These are phyloP conservation scores for Russula dissimulans DNA, from an alignment of 768 basidiomycete species.

Conservation along the genomic window DNA sequence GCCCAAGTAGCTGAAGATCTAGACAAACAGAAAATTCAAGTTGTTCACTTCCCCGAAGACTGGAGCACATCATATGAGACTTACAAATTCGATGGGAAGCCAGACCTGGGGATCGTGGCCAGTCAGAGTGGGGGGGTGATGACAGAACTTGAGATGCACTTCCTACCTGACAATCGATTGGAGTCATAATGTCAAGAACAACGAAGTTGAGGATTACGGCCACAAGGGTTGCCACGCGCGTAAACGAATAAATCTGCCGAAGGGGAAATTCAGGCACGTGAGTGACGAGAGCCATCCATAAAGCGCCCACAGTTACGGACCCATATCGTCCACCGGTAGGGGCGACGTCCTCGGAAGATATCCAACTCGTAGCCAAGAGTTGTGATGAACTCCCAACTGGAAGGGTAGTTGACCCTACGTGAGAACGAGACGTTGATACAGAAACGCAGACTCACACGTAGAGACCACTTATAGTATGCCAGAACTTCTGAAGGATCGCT, in stretches of 20 bases:
- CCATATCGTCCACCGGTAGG: conserved; percentile 8
- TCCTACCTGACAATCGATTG: neutral
- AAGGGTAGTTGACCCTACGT: neutral
- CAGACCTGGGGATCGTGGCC: neutral
- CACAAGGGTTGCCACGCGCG: neutral
- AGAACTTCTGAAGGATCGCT: neutral
- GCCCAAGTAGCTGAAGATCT: neutral
- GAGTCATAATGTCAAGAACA: neutral
- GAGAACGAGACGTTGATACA: neutral
- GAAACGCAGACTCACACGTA: neutral
- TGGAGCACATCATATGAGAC: neutral
- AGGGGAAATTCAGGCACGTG: too few species aligned
- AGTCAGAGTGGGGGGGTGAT: neutral
- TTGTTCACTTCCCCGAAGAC: neutral
- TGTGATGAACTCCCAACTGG: neutral
- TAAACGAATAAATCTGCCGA: neutral
- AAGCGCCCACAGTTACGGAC: neutral
- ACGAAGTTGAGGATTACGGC: neutral
- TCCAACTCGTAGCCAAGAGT: neutral
- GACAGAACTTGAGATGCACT: neutral
- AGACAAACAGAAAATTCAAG: neutral
- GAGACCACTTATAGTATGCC: neutral
- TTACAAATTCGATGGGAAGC: neutral
- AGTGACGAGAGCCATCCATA: too few species aligned
- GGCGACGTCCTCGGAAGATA: neutral